Percentiles rank a stretch among this genome's conserved stretches.
phyloP scores from a whole-genome alignment of 1,284 basidiomycete species.

The Boletellus deceptivus region DNA sequence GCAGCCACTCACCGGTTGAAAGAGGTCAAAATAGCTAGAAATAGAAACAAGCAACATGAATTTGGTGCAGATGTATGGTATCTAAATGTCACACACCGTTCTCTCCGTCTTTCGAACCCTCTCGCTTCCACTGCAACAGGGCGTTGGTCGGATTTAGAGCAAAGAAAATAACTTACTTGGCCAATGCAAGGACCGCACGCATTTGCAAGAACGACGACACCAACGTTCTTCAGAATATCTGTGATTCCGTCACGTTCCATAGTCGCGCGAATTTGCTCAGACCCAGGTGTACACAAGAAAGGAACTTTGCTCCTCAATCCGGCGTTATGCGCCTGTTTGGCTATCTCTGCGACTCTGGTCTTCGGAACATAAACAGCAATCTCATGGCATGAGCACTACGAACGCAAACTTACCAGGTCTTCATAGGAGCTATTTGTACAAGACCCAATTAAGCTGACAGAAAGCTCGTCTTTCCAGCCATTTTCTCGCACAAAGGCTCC shows the following conservation, averaged over 20 bases:
- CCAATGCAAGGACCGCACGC: constrained; percentile 99
- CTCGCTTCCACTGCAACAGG: constrained; percentile 80
- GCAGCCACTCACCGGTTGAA: constrained; percentile 76
- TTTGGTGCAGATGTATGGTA: constrained; percentile 1
- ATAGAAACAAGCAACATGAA: constrained; percentile 2
- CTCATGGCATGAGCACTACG: neutral
- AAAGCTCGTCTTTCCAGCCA: constrained; percentile 90
- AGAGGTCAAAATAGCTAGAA: constrained; percentile 89
- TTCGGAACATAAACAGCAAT: constrained; percentile 26
- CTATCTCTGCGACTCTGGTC: constrained; percentile 82
- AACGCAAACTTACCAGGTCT: constrained; percentile 66
- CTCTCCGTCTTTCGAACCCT: constrained; percentile 86
- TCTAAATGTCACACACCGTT: constrained; percentile 62
- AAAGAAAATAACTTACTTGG: constrained; percentile 52
- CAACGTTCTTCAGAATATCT: constrained; percentile 77
- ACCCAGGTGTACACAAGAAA: constrained; percentile 97
- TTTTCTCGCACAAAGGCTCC: constrained; percentile 77
- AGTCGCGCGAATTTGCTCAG: constrained; percentile 96
- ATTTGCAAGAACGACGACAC: constrained; percentile 92
- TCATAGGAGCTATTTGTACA: constrained; percentile 98
- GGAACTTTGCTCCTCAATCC: constrained; percentile 86
- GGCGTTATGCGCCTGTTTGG: constrained; percentile 83
- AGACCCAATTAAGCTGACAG: constrained; percentile 92
- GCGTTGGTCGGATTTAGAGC: constrained; percentile 2
- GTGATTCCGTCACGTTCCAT: constrained; percentile 95